These are phyloP conservation scores for Trichoderma koningiopsis DNA, from an alignment of 2,329 filamentous ascomycete species.

Conservation along the genomic window DNA sequence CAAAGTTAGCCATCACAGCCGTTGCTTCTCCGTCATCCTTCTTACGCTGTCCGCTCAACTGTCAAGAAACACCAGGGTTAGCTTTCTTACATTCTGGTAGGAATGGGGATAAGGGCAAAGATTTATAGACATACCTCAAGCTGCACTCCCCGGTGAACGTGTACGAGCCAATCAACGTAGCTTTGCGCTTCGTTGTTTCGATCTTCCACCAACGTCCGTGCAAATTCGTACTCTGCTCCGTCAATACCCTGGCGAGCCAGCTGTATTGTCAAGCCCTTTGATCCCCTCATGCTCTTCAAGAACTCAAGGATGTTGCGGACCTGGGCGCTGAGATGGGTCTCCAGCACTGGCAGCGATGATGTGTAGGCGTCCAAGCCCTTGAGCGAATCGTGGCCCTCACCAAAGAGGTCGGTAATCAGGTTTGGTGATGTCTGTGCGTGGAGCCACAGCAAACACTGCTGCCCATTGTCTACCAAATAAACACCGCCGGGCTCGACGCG, in stretches of 20 bases:
- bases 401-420: constrained; percentile 86
- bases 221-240: constrained; percentile 96
- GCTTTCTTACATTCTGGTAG: background rate
- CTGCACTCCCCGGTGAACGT: constrained; percentile 90
- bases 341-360: constrained; percentile 76
- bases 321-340: constrained; percentile 93
- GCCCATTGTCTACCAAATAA: constrained; percentile 94
- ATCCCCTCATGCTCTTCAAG: constrained; percentile 75
- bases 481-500: constrained; percentile 90
- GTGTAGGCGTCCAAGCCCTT: constrained; percentile 80
- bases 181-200: constrained; percentile 96
- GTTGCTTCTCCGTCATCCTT: constrained; percentile 57
- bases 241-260: constrained; percentile 90
- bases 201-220: constrained; percentile 86
- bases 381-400: constrained; percentile 68
- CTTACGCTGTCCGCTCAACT: constrained; percentile 72
- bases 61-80: constrained; percentile 10
- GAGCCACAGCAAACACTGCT: constrained; percentile 88
- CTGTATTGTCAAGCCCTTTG: constrained; percentile 86
- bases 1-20: constrained; percentile 57
- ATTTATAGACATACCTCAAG: constrained; percentile 65
- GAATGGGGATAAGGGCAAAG: background rate
- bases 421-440: constrained; percentile 92
- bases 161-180: constrained; percentile 98
- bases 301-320: constrained; percentile 92